Percentiles rank a stretch among this genome's conserved stretches.
These are phyloP conservation scores for Dryas integrifolia DNA, from an alignment of 331 rosid genomes.

Conservation along the genomic window DNA sequence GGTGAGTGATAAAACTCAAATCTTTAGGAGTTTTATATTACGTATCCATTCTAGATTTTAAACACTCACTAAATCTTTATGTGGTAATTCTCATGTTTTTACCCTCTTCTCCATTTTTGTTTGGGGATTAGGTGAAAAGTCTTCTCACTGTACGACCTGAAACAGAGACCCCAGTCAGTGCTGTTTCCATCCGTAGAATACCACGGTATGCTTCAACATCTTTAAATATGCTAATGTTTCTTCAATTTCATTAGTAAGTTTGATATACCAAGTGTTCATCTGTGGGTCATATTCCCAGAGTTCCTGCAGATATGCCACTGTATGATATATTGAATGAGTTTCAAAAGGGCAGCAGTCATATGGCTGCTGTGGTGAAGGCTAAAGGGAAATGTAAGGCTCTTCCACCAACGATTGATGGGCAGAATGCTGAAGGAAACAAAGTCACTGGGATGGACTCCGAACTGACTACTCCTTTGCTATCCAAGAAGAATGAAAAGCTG, in stretches of 20 bases:
- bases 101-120: constrained; percentile 16
- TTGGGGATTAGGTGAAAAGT: constrained; percentile 75
- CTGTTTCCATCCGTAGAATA: constrained; percentile 91
- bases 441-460: constrained; percentile 34
- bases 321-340: constrained; percentile 94
- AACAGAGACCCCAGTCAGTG: constrained; percentile 93
- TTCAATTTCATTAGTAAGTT: constrained; percentile 1
- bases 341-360: constrained; percentile 97
- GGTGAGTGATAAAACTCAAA: constrained; percentile 44
- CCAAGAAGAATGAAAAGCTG: constrained; percentile 40
- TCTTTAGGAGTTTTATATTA: constrained; percentile 7
- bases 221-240: constrained; percentile 14
- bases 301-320: constrained; percentile 97
- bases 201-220: constrained; percentile 64
- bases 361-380: constrained; percentile 94
- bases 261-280: constrained; percentile 25
- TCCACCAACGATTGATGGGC: constrained; percentile 44
- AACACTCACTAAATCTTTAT: not conserved
- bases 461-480: constrained; percentile 69
- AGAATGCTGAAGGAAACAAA: constrained; percentile 44
- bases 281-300: constrained; percentile 53
- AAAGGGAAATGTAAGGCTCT: constrained; percentile 52
- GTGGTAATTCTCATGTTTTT: not conserved
- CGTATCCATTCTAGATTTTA: constrained; percentile 1
- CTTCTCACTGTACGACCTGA: constrained; percentile 96